phyloP scores from a whole-genome alignment of 306 rosid genomes.

The Acacia melanoxylon region DNA sequence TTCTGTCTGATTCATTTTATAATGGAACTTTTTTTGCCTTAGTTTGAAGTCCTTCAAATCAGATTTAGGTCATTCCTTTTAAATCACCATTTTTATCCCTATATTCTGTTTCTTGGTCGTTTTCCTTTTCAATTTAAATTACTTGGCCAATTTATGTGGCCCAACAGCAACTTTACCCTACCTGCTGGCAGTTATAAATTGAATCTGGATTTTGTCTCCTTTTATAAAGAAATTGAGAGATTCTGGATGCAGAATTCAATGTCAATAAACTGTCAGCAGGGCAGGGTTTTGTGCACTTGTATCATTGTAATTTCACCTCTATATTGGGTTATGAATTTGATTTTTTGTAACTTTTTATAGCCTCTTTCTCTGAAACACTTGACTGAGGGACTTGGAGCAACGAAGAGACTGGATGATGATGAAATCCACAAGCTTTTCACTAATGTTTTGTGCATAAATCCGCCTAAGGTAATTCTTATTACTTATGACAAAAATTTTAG shows the following conservation, averaged over 20 bases:
- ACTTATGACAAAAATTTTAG: neutral
- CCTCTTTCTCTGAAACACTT: constrained; percentile 84
- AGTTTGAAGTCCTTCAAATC: neutral
- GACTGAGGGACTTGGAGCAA: constrained; percentile 74
- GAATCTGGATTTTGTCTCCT: neutral
- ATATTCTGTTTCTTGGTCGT: neutral
- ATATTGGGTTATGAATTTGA: constrained; percentile 17
- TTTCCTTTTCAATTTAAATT: neutral
- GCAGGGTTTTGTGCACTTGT: constrained; percentile 7
- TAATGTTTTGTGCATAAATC: constrained; percentile 68
- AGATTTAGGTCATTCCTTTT: neutral
- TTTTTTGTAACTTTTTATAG: constrained; percentile 42
- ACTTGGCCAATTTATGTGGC: neutral
- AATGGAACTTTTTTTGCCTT: neutral
- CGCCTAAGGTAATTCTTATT: constrained; percentile 70
- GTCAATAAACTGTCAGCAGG: constrained; percentile 11
- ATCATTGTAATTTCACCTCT: constrained; percentile 9
- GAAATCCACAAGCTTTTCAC: constrained; percentile 81
- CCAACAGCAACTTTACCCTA: constrained; percentile 10
- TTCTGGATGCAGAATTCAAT: constrained; percentile 15
- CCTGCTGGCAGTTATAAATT: constrained; percentile 13
- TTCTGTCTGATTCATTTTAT: neutral
- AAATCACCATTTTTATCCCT: neutral
- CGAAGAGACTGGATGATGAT: constrained; percentile 67
- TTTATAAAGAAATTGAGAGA: constrained; percentile 17